Evolutionary conservation across 179 eudicot species (phyloP), one percentile per base, ranked within the genome.

Genomic region (Carnegiea gigantea): DNA sequence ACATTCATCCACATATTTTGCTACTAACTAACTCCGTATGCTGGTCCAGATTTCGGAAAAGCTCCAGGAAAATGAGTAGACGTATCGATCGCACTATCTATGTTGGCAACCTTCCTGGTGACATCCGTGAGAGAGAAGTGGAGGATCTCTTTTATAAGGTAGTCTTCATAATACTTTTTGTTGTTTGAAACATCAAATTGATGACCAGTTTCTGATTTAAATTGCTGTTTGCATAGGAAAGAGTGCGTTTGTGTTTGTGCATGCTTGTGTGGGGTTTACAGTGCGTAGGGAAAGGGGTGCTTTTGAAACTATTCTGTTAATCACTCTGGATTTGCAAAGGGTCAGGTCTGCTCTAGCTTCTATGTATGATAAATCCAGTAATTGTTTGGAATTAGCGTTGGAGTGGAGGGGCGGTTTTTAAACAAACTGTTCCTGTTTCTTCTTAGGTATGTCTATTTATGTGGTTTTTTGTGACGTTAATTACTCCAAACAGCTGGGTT

Each of bases 111-210:
- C 98, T 94, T 71, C 98, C 98, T 20, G 92, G 97, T 30, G 98
- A 94, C 80, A 89, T 89, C 59, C 95, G 97, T 24, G 95, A 94
- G 86, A 90, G 92, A 51, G 98, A 94, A 89, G 91, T 94, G 70
- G 95, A 94, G 79, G 98, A 92, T 88, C 83, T 94, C 30, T 94
- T 94, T 84, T 92, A 89, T 92, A 94, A 94, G 98, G 97, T 94
- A 18, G 80, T 38, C 33, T 15, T 23, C 6, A 6, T 83, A 24
- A 24, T 28, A n/a, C 3, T 26, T 24, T 26, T 15, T 12, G 38
- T 65, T n/a, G 15, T 65, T 26, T 65, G 68, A 33, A 33, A 33
- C 36, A 0, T 33, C 36, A 2, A 28, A 36, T 57, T 33, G 0
- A 9, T 15, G 2, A 30, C 33, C 46, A 53, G 1, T 76, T 53